Evolutionary conservation across 768 basidiomycete genomes (phyloP), one percentile per base, ranked within the genome.

Genomic region (Kwoniella sp.): DNA sequence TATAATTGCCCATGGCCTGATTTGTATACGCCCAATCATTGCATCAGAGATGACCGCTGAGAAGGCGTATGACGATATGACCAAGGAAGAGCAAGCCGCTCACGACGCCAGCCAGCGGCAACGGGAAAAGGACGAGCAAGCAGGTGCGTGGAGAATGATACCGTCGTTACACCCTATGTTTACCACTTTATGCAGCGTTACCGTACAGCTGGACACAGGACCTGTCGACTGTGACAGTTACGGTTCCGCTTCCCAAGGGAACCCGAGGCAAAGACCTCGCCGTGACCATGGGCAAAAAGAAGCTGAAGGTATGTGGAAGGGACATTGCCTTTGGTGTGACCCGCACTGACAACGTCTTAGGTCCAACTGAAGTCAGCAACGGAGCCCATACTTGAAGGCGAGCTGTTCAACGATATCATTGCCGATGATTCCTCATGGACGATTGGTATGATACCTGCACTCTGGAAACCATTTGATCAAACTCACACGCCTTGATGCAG

Each of bases 341-440:
- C n/a, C n/a, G n/a, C n/a, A n/a, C n/a, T n/a, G n/a, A n/a, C n/a
- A n/a, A n/a, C 19, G 27, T 20, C 15, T 34, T 41, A 73, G 72
- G 74, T 69, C 3, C 67, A 70, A 31, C 25, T 98, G 39, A 98
- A 93, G 75, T 86, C 87, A 25, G 78, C 87, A 56, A 8, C 49
- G 3, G 88, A 89, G 32, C 82, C 83, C 22, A 88, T 96, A 67
- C 69, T 99, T 65, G 80, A 80, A n/a, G 95, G 95, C 14, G 86
- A 91, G 52, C 79, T 99, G 31, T 91, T 87, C 77, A 85, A 85
- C 65, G 91, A 92, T 56, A 85, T 98, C 77, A 91, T 92, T 68
- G 78, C 95, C 41, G 95, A 95, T 59, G 95, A 98, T 39, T 93
- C 90, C 53, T 93, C 91, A 12, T 98, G 95, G 95, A 91, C 88